A percentile compares a stretch with the other conserved stretches of the same genome.
Evolutionary conservation across 331 rosid species (phyloP).

Genomic region (Ulmus americana): DNA sequence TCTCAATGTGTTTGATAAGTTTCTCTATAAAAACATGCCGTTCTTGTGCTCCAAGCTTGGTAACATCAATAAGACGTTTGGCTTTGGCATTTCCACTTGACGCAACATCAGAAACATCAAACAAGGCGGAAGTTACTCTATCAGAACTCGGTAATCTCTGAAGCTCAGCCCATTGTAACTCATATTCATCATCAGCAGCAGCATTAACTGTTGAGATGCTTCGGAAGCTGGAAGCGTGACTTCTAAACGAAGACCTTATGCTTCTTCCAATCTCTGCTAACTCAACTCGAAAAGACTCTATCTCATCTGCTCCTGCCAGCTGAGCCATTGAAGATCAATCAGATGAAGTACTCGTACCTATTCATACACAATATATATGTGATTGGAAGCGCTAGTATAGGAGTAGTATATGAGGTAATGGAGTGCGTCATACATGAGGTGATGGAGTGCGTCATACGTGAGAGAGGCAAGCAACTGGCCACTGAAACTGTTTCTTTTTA

Average conservation of each 20-base stretch:
- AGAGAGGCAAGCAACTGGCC: constrained; percentile 18
- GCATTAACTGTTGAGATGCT: constrained; percentile 10
- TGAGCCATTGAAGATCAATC: constrained; percentile 44
- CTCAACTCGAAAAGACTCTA: constrained; percentile 49
- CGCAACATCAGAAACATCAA: constrained; percentile 24
- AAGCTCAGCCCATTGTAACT: constrained; percentile 42
- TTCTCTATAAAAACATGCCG: constrained; percentile 60
- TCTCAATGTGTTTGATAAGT: constrained; percentile 75
- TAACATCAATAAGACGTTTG: constrained; percentile 52
- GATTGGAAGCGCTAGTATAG: too few species aligned
- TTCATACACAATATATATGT: neutral
- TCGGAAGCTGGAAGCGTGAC: constrained; percentile 43
- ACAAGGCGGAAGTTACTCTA: constrained; percentile 49
- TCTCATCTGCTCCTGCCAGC: constrained; percentile 43
- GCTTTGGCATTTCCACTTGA: constrained; percentile 12
- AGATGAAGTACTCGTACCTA: constrained; percentile 4
- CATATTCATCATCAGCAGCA: constrained; percentile 23
- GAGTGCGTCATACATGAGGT: too few species aligned
- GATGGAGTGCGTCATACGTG: constrained; percentile 19
- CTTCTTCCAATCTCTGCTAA: constrained; percentile 54
- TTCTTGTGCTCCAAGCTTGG: constrained; percentile 63
- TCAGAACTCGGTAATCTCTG: constrained; percentile 58
- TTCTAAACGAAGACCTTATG: constrained; percentile 44
- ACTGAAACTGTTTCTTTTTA: neutral
- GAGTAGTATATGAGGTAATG: too few species aligned